phyloP scores from a whole-genome alignment of 305 asterid genomes.

The Fraxinus ornus region DNA sequence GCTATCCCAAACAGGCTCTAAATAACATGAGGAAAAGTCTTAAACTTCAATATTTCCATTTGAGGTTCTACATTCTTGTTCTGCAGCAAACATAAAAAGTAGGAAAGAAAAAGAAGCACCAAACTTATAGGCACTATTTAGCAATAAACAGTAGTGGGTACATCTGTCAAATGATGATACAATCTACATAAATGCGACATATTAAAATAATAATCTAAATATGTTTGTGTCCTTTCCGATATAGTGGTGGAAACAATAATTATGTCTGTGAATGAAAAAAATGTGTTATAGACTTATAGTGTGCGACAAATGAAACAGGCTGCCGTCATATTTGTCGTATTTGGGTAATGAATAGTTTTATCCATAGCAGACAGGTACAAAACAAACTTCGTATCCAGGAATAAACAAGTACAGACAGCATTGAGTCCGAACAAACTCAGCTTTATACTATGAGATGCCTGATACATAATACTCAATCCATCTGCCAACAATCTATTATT shows the following conservation, averaged over 20 bases:
- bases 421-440: not conserved
- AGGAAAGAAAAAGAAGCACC: not conserved
- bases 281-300: not conserved
- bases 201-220: not conserved
- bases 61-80: not conserved
- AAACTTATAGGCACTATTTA: not conserved
- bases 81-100: not conserved
- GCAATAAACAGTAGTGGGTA: not conserved
- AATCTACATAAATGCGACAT: not conserved
- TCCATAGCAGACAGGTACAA: not conserved
- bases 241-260: not conserved
- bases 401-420: not conserved
- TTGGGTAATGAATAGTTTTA: not conserved
- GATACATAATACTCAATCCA: not conserved
- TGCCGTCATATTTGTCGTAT: not conserved
- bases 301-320: not conserved
- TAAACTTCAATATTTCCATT: not conserved
- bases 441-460: not conserved
- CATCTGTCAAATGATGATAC: not conserved
- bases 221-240: not conserved
- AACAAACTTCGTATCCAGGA: constrained; percentile 1
- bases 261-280: not conserved
- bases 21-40: not conserved
- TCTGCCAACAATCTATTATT: not conserved
- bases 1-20: no score